Evolutionary conservation across 179 eudicot genomes (phyloP).

Genomic region (Patellifolia procumbens): DNA sequence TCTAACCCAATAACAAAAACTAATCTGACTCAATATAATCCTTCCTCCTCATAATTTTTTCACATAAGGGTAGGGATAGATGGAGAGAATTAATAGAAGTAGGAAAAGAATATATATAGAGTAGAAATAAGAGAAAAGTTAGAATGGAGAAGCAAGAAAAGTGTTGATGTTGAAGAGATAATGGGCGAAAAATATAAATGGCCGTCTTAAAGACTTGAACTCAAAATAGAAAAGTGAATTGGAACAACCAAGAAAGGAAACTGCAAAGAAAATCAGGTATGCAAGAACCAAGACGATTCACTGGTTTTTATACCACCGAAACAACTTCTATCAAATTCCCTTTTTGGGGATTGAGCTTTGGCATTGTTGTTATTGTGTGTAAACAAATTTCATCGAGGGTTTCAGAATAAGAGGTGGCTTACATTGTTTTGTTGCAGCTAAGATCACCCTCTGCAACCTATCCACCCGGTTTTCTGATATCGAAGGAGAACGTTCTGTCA

Average conservation of each 20-base stretch:
- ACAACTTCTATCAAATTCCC: not conserved
- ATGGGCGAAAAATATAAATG: not conserved
- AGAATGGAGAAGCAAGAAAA: not conserved
- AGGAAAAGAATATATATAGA: not conserved
- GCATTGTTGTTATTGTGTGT: too few relatives aligned
- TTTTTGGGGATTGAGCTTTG: too few relatives aligned
- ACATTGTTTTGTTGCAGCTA: constrained; percentile 94
- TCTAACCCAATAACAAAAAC: not conserved
- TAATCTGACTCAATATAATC: not conserved
- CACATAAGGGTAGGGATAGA: not conserved
- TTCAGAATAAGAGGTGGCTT: constrained; percentile 14
- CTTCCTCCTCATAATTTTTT: not conserved
- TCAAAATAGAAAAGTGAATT: too few relatives aligned
- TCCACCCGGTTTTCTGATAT: constrained; percentile 87
- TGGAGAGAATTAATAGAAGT: not conserved
- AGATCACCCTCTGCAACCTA: constrained; percentile 74
- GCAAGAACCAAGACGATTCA: not conserved
- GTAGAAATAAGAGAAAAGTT: not conserved
- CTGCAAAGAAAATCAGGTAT: not conserved
- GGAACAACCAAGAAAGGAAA: not conserved
- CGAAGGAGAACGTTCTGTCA: constrained; percentile 79
- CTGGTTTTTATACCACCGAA: not conserved
- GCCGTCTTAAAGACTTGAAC: not conserved
- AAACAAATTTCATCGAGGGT: not conserved
- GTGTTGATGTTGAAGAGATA: not conserved